These are phyloP conservation scores for Pichia insulana DNA, from an alignment of 805 yeast genomes.

Conservation along the genomic window DNA sequence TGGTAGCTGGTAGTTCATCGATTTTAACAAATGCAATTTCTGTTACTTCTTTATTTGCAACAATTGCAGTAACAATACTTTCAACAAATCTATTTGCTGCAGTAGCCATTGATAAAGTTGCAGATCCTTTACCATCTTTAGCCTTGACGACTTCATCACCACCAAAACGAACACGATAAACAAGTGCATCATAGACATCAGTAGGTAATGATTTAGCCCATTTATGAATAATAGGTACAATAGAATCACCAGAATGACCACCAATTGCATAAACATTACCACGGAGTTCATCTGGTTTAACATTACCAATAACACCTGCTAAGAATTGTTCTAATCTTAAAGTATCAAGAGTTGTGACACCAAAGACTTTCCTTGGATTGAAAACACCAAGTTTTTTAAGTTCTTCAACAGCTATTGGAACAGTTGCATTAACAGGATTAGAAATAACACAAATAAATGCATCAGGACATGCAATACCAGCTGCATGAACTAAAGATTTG, in stretches of 20 bases:
- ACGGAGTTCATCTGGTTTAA: slow-evolving; percentile 25
- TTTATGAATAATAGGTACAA: slow-evolving; percentile 38
- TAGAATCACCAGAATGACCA: slow-evolving; percentile 51
- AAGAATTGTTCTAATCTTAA: slow-evolving; percentile 48
- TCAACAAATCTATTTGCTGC: slow-evolving; percentile 82
- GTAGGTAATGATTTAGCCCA: slow-evolving; percentile 32
- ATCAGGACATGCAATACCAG: slow-evolving; percentile 39
- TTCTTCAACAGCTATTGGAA: slow-evolving; percentile 51
- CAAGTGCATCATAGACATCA: slow-evolving; percentile 38
- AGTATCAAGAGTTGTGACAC: slow-evolving; percentile 52
- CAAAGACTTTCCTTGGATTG: slow-evolving; percentile 45
- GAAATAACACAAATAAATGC: slow-evolving; percentile 49
- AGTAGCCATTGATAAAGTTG: slow-evolving; percentile 92
- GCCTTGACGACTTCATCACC: slow-evolving; percentile 97
- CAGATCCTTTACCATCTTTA: slow-evolving; percentile 90
- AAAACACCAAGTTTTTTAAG: slow-evolving; percentile 43
- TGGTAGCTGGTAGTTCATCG: slow-evolving; percentile 34
- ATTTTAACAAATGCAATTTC: slow-evolving; percentile 47
- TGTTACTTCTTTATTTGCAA: slow-evolving; percentile 19
- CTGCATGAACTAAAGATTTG: slow-evolving; percentile 41
- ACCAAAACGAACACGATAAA: slow-evolving; percentile 76
- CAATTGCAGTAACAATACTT: slow-evolving; percentile 24
- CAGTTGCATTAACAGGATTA: slow-evolving; percentile 55
- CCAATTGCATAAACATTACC: slow-evolving; percentile 44
- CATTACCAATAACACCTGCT: slow-evolving; percentile 15